Conservation (phyloP, 257 asterid genomes). For the Nicotiana tomentosiformis region DNA sequence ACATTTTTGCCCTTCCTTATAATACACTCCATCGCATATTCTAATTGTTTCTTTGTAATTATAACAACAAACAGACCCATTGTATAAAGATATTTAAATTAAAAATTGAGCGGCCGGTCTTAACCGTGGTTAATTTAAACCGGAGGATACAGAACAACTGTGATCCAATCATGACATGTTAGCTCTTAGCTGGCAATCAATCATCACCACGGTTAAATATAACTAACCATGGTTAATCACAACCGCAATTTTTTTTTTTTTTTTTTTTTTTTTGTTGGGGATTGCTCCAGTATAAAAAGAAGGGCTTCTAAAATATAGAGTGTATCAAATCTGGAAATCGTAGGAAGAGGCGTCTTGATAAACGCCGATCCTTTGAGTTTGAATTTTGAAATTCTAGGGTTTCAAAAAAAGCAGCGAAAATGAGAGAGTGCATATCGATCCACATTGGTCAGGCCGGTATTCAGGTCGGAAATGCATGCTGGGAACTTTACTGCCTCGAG, state of each 20-base stretch:
- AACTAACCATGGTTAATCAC: background rate
- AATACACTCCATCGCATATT: background rate
- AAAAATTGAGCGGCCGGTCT: background rate
- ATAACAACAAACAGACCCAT: background rate
- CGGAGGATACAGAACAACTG: background rate
- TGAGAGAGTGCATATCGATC: slow-evolving; percentile 32
- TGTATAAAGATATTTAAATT: background rate
- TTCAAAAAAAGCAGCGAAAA: background rate
- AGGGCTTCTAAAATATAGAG: background rate
- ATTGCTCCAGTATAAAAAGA: background rate
- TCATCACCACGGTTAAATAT: background rate
- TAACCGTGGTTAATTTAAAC: background rate
- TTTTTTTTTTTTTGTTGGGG: background rate
- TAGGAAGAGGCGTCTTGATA: slow-evolving; percentile 26
- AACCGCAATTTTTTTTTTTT: background rate
- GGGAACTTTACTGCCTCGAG: slow-evolving; percentile 29
- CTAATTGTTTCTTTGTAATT: background rate
- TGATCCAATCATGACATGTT: background rate
- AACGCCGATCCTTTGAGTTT: slow-evolving; percentile 14
- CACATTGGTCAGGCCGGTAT: slow-evolving; percentile 29
- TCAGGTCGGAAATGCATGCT: slow-evolving; percentile 29
- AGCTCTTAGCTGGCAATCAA: background rate
- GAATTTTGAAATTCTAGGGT: background rate
- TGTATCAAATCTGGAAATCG: background rate
- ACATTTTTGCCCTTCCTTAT: background rate